These are phyloP conservation scores for Panicum virgatum DNA, from an alignment of 202 grass and related monocot genomes.

Conservation along the genomic window DNA sequence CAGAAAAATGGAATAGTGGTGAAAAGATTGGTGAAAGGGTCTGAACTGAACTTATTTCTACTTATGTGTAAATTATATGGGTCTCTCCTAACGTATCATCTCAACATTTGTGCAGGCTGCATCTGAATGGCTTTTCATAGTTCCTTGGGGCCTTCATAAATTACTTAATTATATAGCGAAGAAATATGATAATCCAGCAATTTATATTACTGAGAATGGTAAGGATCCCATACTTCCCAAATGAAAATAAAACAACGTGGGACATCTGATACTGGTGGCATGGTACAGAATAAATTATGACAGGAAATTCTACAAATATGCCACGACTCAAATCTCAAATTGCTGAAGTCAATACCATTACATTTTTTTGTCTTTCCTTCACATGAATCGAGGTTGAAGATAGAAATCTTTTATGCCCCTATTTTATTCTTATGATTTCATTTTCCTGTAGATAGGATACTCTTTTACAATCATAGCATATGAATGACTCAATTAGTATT, in stretches of 20 bases:
- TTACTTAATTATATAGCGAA: conserved; percentile 68
- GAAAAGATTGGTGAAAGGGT: conserved; percentile 95
- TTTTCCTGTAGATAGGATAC: not conserved
- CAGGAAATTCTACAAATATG: not conserved
- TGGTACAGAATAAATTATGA: not conserved
- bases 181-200: conserved; percentile 63
- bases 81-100: conserved; percentile 23
- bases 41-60: conserved; percentile 39
- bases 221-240: conserved; percentile 35
- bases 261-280: not conserved
- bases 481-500: not conserved
- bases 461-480: too few relatives aligned
- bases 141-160: conserved; percentile 90
- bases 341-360: not conserved
- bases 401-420: not conserved
- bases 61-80: not conserved
- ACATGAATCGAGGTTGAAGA: not conserved
- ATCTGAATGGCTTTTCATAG: conserved; percentile 92
- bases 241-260: not conserved
- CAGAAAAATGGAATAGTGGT: conserved; percentile 66
- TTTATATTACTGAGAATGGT: conserved; percentile 99
- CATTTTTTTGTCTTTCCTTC: not conserved
- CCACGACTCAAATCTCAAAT: not conserved
- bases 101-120: conserved; percentile 72
- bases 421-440: not conserved